These are phyloP conservation scores for Sindora glabra DNA, from an alignment of 306 rosid species.

Conservation along the genomic window DNA sequence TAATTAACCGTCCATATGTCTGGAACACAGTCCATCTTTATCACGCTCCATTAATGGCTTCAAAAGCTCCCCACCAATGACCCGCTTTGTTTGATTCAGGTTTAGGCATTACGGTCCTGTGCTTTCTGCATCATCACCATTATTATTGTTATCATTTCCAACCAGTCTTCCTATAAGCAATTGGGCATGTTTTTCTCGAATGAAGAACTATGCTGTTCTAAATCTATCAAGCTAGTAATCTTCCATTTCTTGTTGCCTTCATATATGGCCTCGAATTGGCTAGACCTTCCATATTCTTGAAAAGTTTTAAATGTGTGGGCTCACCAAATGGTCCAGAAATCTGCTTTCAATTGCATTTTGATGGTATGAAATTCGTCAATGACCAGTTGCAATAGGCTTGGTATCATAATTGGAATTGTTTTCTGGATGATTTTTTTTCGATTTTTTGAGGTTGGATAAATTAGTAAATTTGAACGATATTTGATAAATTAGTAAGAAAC, in stretches of 20 bases:
- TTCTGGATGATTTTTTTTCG: too few relatives aligned
- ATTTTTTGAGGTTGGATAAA: too few relatives aligned
- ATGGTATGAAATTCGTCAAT: not conserved
- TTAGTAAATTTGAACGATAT: too few relatives aligned
- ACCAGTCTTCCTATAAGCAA: conserved; percentile 16
- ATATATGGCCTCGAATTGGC: not conserved
- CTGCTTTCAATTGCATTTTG: not conserved
- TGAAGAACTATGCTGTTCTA: not conserved
- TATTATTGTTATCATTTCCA: conserved; percentile 10
- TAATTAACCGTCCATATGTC: not conserved
- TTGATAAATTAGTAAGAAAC: too few relatives aligned
- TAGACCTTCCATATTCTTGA: not conserved
- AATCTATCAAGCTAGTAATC: not conserved
- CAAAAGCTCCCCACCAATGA: conserved; percentile 15
- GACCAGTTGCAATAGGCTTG: not conserved
- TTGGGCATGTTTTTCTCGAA: conserved; percentile 8
- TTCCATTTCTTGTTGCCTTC: not conserved
- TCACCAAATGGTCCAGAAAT: not conserved
- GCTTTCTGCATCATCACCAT: not conserved
- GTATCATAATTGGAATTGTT: too few relatives aligned
- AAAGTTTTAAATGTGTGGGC: not conserved
- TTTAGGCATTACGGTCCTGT: conserved; percentile 6
- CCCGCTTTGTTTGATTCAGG: conserved; percentile 10
- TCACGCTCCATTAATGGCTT: conserved; percentile 6
- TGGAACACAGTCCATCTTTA: conserved; percentile 22